phyloP scores from a whole-genome alignment of 805 yeast genomes.

The Ogataea populi-albae region DNA sequence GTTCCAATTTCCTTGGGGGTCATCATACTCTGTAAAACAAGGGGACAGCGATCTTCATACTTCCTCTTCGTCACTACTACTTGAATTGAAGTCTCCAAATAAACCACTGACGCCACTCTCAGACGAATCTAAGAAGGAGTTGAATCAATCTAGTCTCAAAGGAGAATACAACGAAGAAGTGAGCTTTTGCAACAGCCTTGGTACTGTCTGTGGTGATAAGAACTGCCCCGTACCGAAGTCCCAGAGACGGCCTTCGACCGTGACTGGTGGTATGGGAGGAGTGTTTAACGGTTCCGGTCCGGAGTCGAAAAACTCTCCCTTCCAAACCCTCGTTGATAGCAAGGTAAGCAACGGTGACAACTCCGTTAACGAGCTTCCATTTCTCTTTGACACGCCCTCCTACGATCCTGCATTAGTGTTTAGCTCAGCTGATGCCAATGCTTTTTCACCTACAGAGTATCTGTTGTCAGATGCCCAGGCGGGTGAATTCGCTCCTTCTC shows the following conservation, averaged over 20 bases:
- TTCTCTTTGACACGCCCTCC: slow-evolving; percentile 43
- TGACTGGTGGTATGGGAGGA: slow-evolving; percentile 7
- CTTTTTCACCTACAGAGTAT: slow-evolving; percentile 18
- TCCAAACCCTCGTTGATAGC: slow-evolving; percentile 18
- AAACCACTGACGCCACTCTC: slow-evolving; percentile 3
- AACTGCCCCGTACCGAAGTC: slow-evolving; percentile 61
- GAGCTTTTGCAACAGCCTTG: slow-evolving; percentile 72
- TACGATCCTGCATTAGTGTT: slow-evolving; percentile 58
- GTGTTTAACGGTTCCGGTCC: slow-evolving; percentile 3
- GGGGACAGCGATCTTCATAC: not conserved
- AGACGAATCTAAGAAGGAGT: slow-evolving; percentile 7
- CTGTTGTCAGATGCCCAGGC: slow-evolving; percentile 5
- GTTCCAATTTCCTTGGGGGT: slow-evolving; percentile 10
- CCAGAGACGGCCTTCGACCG: slow-evolving; percentile 11
- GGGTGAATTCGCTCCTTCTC: slow-evolving; percentile 3
- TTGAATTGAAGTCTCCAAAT: slow-evolving; percentile 3
- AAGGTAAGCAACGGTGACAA: slow-evolving; percentile 10
- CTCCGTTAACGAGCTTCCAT: slow-evolving; percentile 39
- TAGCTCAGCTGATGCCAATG: slow-evolving; percentile 14
- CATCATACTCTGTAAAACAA: not conserved
- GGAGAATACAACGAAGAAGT: slow-evolving; percentile 64
- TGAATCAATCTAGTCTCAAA: slow-evolving; percentile 24
- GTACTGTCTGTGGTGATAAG: slow-evolving; percentile 80
- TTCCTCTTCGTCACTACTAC: slow-evolving; percentile 1
- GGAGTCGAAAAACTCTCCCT: slow-evolving; percentile 18